Conservation (phyloP, 1,284 basidiomycete genomes). For the Apiotrichum gamsii region DNA sequence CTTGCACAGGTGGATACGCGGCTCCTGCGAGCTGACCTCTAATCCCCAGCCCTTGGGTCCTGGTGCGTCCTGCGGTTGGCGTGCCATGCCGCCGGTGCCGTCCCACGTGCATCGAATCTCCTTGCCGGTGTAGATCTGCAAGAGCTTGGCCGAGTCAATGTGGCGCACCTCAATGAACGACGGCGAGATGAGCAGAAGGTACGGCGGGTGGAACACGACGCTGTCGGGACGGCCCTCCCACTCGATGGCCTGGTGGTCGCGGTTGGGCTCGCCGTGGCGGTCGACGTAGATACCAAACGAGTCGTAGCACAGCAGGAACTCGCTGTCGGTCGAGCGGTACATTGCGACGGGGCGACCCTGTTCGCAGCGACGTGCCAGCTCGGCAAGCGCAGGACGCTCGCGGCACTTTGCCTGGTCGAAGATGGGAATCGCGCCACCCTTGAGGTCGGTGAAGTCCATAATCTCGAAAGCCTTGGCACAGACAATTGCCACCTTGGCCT, state of each 20-base stretch:
- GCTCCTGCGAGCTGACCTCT: constrained; percentile 43
- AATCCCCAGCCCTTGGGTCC: constrained; percentile 44
- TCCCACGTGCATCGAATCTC: constrained; percentile 82
- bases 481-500: constrained; percentile 82
- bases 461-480: constrained; percentile 94
- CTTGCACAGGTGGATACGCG: constrained; percentile 46
- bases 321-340: constrained; percentile 79
- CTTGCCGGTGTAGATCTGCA: constrained; percentile 77
- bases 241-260: constrained; percentile 66
- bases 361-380: constrained; percentile 74
- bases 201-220: constrained; percentile 81
- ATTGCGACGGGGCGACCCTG: constrained; percentile 75
- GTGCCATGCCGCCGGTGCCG: constrained; percentile 35
- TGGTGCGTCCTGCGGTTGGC: constrained; percentile 27
- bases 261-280: constrained; percentile 70
- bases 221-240: constrained; percentile 90
- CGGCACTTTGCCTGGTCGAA: constrained; percentile 55
- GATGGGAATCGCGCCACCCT: constrained; percentile 72
- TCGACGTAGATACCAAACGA: constrained; percentile 68
- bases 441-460: constrained; percentile 83
- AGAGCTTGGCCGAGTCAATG: constrained; percentile 71
- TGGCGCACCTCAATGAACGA: constrained; percentile 92
- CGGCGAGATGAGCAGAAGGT: constrained; percentile 81
- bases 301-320: constrained; percentile 89
- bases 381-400: constrained; percentile 66